Evolutionary conservation across 2,329 filamentous ascomycete genomes (phyloP), one percentile per base, ranked within the genome.

Genomic region (Ascochyta pisi): DNA sequence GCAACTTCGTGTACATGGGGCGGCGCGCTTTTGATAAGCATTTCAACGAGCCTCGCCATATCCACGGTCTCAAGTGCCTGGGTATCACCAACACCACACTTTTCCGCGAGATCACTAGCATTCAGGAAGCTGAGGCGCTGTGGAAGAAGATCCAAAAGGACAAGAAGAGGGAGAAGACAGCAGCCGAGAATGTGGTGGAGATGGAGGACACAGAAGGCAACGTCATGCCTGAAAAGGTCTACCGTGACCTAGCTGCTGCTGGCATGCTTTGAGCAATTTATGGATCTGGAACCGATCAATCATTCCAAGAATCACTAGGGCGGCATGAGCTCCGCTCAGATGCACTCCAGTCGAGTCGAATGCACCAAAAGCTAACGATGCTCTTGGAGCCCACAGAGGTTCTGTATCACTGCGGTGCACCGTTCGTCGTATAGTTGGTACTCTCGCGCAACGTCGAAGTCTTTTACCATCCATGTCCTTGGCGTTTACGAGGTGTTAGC

Each of bases 1-100:
- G 95, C 52, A 98, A 98, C 77, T 97, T 92, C 70, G 92, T 97
- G n/a, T 98, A 98, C 80, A 97, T 96, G 90, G 95, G 95, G 15
- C 85, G 95, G 23, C 86, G 95, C 45, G 93, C 93, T 1, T 99
- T 97, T 68, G 95, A 99, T 74, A 99, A 99, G 81, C 95, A 99
- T 76, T 99, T 99, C 79, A 96, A 93, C 65, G 95, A 99, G 76
- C 88, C 91, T 8, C 83, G 92, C 49, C 95, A 99, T 73, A 90
- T 98, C 44, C 95, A 96, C 72, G 95, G 95, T 0, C 79, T 99
- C 64, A 95, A 96, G 76, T 96, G 94, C 71, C 79, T 99, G 46
- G 96, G 96, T 19, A 95, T 99, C 72, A 96, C 89, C 10, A 95
- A 96, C 71, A 92, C 92, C 2, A 88, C 88, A 26, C 81, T 99